Conservation (phyloP, 2,329 filamentous ascomycete species). For the Hymenotorrendiella dingleyae region DNA sequence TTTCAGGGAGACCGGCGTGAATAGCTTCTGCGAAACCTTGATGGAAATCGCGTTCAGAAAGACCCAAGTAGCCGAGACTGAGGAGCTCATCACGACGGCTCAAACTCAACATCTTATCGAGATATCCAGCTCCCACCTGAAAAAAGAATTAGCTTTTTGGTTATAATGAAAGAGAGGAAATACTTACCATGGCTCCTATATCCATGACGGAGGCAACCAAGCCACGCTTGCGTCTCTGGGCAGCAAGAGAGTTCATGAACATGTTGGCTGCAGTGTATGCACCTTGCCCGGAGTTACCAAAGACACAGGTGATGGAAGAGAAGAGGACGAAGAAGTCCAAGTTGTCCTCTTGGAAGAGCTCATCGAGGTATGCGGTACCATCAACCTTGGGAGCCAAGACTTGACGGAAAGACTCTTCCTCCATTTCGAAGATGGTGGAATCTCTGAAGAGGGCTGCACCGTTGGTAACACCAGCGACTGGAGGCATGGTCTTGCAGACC, state of each 20-base stretch:
- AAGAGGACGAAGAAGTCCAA: constrained; percentile 23
- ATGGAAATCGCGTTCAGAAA: constrained; percentile 35
- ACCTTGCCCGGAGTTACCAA: constrained; percentile 24
- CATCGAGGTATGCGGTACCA: constrained; percentile 10
- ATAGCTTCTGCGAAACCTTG: constrained; percentile 38
- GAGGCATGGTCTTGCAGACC: constrained; percentile 47
- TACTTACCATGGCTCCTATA: not conserved
- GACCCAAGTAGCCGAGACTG: not conserved
- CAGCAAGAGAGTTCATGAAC: constrained; percentile 16
- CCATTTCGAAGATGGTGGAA: constrained; percentile 26
- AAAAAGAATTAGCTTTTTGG: not conserved
- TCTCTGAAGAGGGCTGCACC: constrained; percentile 40
- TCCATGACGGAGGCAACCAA: constrained; percentile 1
- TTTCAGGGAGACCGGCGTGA: constrained; percentile 22
- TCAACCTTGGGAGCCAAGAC: constrained; percentile 13
- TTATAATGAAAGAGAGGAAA: not conserved
- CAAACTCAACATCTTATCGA: not conserved
- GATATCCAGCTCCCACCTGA: no score
- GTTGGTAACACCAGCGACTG: constrained; percentile 34
- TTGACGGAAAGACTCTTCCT: constrained; percentile 18
- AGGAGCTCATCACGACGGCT: not conserved
- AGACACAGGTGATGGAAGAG: constrained; percentile 2
- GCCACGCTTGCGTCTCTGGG: not conserved
- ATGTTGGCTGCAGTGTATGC: constrained; percentile 28
- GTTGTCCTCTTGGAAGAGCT: constrained; percentile 10